Percentiles rank a stretch among this genome's conserved stretches.
Conservation (phyloP, 164 flowering plant genomes). For the Vitis amurensis region DNA sequence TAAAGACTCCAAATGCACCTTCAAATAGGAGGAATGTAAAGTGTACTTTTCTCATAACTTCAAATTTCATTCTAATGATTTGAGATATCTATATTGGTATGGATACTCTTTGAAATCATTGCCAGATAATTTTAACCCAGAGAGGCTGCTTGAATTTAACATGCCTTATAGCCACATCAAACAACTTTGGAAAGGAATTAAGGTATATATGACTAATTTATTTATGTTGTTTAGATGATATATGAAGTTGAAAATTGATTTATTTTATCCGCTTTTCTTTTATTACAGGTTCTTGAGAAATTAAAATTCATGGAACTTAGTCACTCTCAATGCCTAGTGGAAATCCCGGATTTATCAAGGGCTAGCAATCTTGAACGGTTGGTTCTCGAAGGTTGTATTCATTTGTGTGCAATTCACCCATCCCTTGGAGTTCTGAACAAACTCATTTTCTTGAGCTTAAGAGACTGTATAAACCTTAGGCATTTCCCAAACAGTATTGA, state of each 20-base stretch:
- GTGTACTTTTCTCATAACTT: too few relatives aligned
- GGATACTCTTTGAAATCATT: too few relatives aligned
- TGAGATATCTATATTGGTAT: too few relatives aligned
- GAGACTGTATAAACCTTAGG: slow-evolving; percentile 6
- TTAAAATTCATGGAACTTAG: slow-evolving; percentile 16
- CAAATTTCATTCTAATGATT: too few relatives aligned
- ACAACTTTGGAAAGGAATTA: too few relatives aligned
- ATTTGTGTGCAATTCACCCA: slow-evolving; percentile 5
- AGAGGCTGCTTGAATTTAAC: too few relatives aligned
- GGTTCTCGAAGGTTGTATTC: slow-evolving; percentile 10
- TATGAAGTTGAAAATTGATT: too few relatives aligned
- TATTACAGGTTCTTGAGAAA: slow-evolving; percentile 8
- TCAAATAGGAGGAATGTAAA: too few relatives aligned
- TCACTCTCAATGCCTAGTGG: not conserved
- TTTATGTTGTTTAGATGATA: too few relatives aligned
- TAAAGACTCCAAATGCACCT: not conserved
- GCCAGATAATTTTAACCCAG: too few relatives aligned
- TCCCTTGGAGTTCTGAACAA: slow-evolving; percentile 7
- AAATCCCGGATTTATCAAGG: slow-evolving; percentile 13
- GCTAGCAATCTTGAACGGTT: slow-evolving; percentile 11
- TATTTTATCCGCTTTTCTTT: not conserved
- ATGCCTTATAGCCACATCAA: too few relatives aligned
- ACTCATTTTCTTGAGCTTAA: slow-evolving; percentile 8
- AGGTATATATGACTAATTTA: too few relatives aligned
- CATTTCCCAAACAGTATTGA: slow-evolving; percentile 3